Evolutionary conservation across 139 green algal species (phyloP).

Genomic region (Chlorella sp.): DNA sequence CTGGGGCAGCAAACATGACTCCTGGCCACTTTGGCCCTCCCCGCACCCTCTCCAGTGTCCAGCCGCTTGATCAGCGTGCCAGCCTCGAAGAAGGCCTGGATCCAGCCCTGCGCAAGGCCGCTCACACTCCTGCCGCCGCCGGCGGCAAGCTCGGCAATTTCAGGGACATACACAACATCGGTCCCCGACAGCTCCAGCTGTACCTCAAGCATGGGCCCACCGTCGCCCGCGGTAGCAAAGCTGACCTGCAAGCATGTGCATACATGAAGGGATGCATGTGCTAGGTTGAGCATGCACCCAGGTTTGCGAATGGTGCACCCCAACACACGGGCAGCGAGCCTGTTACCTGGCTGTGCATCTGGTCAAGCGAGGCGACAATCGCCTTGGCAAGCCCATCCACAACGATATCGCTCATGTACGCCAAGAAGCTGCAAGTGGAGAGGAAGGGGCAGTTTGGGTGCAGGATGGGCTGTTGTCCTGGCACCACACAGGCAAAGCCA

Average conservation of each 20-base stretch:
- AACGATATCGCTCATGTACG: constrained; percentile 86
- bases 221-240: constrained; percentile 66
- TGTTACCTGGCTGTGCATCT: constrained; percentile 48
- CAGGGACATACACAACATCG: constrained; percentile 84
- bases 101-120: constrained; percentile 81
- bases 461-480: no score
- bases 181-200: constrained; percentile 80
- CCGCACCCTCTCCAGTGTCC: constrained; percentile 79
- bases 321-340: neutral
- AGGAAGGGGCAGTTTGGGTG: neutral
- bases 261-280: no score
- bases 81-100: constrained; percentile 79
- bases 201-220: constrained; percentile 82
- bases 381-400: constrained; percentile 75
- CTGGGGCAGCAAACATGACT: no score
- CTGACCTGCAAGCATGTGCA: constrained; percentile 64
- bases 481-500: neutral
- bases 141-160: constrained; percentile 61
- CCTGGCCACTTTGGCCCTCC: neutral
- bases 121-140: constrained; percentile 54
- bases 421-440: constrained; percentile 62
- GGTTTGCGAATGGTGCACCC: neutral
- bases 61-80: constrained; percentile 81
- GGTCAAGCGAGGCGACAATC: constrained; percentile 67
- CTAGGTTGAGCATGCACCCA: neutral